A percentile compares a stretch with the other conserved stretches of the same genome.
phyloP scores from a whole-genome alignment of 1,284 basidiomycete genomes.

The Cryptococcus amylolentus region DNA sequence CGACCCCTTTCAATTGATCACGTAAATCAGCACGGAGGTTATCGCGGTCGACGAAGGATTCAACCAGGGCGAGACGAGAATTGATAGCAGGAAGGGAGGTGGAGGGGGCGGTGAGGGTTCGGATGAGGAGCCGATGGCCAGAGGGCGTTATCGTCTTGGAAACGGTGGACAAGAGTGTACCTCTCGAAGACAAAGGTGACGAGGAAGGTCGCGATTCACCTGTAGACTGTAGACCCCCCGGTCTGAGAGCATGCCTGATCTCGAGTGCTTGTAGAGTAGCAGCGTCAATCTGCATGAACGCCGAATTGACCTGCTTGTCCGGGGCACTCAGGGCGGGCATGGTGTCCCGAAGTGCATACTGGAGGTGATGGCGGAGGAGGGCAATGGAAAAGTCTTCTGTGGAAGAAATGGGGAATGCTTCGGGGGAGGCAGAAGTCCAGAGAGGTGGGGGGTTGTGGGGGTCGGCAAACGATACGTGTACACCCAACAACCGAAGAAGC shows the following conservation, averaged over 20 bases:
- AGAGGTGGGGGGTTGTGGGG: slow-evolving; percentile 9
- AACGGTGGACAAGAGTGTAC: slow-evolving; percentile 73
- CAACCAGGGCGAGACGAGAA: slow-evolving; percentile 72
- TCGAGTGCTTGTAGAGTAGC: slow-evolving; percentile 87
- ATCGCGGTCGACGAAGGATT: slow-evolving; percentile 63
- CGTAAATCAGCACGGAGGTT: slow-evolving; percentile 68
- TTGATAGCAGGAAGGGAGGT: slow-evolving; percentile 70
- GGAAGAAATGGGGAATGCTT: background rate
- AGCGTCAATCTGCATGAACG: slow-evolving; percentile 82
- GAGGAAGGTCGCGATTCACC: slow-evolving; percentile 9
- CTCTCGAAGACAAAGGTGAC: slow-evolving; percentile 28
- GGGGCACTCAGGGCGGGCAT: slow-evolving; percentile 59
- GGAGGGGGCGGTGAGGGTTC: slow-evolving; percentile 59
- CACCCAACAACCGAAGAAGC: slow-evolving; percentile 32
- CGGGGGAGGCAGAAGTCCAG: background rate
- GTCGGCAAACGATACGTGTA: slow-evolving; percentile 42
- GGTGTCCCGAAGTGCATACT: slow-evolving; percentile 68
- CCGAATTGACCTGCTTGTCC: slow-evolving; percentile 57
- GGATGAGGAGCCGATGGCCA: slow-evolving; percentile 67
- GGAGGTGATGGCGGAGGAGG: slow-evolving; percentile 67
- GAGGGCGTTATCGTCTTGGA: slow-evolving; percentile 75
- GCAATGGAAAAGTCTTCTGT: slow-evolving; percentile 61
- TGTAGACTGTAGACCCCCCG: slow-evolving; percentile 57
- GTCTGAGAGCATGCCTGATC: slow-evolving; percentile 70
- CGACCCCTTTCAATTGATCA: slow-evolving; percentile 58